Evolutionary conservation across 306 rosid species (phyloP).

Genomic region (Castanea crenata): DNA sequence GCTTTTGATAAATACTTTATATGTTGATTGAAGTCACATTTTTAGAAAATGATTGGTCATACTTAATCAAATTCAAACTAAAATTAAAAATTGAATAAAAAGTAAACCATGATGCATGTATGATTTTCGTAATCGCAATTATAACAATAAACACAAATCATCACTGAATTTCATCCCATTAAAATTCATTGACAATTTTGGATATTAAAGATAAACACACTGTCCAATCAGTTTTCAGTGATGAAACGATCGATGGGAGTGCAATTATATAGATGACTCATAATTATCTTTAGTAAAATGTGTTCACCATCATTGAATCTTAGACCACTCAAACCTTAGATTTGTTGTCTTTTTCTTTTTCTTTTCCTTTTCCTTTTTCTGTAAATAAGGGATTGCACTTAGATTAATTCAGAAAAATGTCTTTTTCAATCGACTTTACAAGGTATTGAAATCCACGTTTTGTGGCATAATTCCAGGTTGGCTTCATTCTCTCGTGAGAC

Average conservation of each 20-base stretch:
- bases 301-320: not conserved
- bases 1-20: not conserved
- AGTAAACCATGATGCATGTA: too few relatives aligned
- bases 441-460: conserved; percentile 27
- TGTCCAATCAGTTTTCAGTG: too few relatives aligned
- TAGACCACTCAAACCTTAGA: conserved; percentile 10
- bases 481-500: conserved; percentile 7
- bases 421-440: conserved; percentile 5
- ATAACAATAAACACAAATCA: too few relatives aligned
- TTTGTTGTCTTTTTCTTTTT: conserved; percentile 24
- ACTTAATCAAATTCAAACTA: not conserved
- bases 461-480: conserved; percentile 50
- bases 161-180: not conserved
- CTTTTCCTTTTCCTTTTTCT: too few relatives aligned
- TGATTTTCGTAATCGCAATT: too few relatives aligned
- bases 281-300: not conserved
- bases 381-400: too few relatives aligned
- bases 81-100: too few relatives aligned
- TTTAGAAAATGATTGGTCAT: not conserved
- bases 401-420: not conserved
- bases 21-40: not conserved
- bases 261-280: too few relatives aligned
- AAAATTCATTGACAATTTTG: not conserved
- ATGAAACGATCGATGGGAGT: too few relatives aligned
- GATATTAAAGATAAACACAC: too few relatives aligned